Percentiles rank a stretch among this genome's conserved stretches.
Conservation (phyloP, 345 rosid genomes). For the Noccaea caerulescens region DNA sequence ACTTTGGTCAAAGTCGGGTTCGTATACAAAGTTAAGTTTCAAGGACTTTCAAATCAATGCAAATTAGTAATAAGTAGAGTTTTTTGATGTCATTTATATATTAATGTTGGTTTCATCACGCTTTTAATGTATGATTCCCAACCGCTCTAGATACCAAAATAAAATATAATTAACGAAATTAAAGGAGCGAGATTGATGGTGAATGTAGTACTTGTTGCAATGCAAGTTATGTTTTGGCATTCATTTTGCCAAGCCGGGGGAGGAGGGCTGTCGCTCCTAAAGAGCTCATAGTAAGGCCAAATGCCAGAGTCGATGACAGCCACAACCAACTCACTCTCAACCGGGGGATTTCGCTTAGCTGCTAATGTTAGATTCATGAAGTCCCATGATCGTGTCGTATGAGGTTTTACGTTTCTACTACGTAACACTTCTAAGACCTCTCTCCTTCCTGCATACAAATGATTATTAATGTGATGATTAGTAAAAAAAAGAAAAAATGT, state of each 20-base stretch:
- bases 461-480: too few relatives aligned
- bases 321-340: constrained; percentile 32
- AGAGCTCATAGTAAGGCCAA: constrained; percentile 36
- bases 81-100: too few relatives aligned
- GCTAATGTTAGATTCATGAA: constrained; percentile 25
- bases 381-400: constrained; percentile 47
- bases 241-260: constrained; percentile 30
- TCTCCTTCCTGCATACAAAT: constrained; percentile 18
- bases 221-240: constrained; percentile 39
- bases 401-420: constrained; percentile 32
- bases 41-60: too few relatives aligned
- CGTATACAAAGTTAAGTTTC: too few relatives aligned
- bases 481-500: too few relatives aligned
- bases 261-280: constrained; percentile 24
- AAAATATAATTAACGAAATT: not conserved
- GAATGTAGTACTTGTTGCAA: constrained; percentile 36
- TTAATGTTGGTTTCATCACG: too few relatives aligned
- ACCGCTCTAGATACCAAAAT: too few relatives aligned
- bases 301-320: constrained; percentile 37
- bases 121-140: too few relatives aligned
- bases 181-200: not conserved
- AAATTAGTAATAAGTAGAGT: too few relatives aligned
- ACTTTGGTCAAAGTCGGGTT: too few relatives aligned
- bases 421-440: constrained; percentile 31
- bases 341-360: constrained; percentile 3